Percentiles rank a stretch among this genome's conserved stretches.
These are phyloP conservation scores for Gymnopilus junonius DNA, from an alignment of 768 basidiomycete genomes.

Conservation along the genomic window DNA sequence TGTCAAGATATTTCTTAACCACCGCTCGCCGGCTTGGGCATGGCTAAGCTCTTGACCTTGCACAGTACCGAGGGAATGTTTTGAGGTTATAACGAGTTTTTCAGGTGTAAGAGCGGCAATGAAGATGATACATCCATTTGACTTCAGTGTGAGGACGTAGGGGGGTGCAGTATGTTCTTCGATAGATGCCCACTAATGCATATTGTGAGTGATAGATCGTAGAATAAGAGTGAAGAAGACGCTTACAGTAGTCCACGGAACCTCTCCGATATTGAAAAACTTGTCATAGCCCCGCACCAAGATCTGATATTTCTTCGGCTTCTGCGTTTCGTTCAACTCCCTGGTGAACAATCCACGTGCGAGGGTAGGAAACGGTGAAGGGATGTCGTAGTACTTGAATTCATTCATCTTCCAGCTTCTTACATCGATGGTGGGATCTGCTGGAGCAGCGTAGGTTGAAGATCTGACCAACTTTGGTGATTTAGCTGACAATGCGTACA, in stretches of 20 bases:
- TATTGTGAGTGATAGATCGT: background rate
- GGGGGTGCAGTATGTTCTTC: slow-evolving; percentile 72
- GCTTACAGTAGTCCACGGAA: slow-evolving; percentile 92
- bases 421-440: slow-evolving; percentile 56
- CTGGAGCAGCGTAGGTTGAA: slow-evolving; percentile 58
- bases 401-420: slow-evolving; percentile 99
- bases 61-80: slow-evolving; percentile 82
- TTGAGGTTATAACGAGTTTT: slow-evolving; percentile 86
- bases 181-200: slow-evolving; percentile 72
- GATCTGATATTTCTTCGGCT: slow-evolving; percentile 54
- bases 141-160: slow-evolving; percentile 89
- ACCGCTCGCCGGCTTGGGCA: slow-evolving; percentile 81
- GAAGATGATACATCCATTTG: slow-evolving; percentile 97
- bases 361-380: slow-evolving; percentile 93
- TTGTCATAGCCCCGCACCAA: slow-evolving; percentile 96
- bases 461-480: slow-evolving; percentile 70
- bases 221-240: slow-evolving; percentile 31
- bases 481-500: slow-evolving; percentile 55
- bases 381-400: slow-evolving; percentile 89
- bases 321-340: slow-evolving; percentile 37
- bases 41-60: slow-evolving; percentile 57
- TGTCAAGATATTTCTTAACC: slow-evolving; percentile 75
- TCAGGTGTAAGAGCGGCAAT: slow-evolving; percentile 80
- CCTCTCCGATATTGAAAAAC: slow-evolving; percentile 98
- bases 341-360: slow-evolving; percentile 88